These are phyloP conservation scores for Cryptosporidium bovis DNA, from an alignment of 169 alveolate species.

Conservation along the genomic window DNA sequence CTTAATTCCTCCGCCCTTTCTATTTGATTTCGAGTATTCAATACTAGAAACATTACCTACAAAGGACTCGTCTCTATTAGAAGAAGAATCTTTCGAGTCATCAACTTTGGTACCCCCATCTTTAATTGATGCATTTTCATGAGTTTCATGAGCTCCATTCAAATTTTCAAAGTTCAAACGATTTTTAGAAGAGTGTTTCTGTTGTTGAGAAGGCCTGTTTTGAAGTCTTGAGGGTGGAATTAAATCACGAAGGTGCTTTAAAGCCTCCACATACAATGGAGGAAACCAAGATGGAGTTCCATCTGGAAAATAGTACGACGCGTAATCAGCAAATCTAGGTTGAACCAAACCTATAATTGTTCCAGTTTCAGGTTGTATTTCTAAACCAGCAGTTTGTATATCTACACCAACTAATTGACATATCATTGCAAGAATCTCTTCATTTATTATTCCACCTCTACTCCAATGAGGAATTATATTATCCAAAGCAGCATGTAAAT, in stretches of 20 bases:
- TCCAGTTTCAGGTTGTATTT: slow-evolving; percentile 73
- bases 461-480: slow-evolving; percentile 75
- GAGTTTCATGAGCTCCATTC: neutral
- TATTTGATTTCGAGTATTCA: too few species aligned
- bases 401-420: slow-evolving; percentile 73
- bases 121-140: neutral
- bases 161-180: neutral
- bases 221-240: slow-evolving; percentile 71
- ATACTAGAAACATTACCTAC: too few species aligned
- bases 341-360: slow-evolving; percentile 67
- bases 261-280: slow-evolving; percentile 70
- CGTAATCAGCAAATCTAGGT: slow-evolving; percentile 75
- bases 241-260: slow-evolving; percentile 43
- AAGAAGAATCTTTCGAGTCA: too few species aligned
- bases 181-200: slow-evolving; percentile 10
- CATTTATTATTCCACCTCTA: slow-evolving; percentile 55
- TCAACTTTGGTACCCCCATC: neutral
- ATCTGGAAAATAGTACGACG: slow-evolving; percentile 68
- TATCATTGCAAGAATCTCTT: slow-evolving; percentile 71
- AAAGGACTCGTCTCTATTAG: too few species aligned
- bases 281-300: slow-evolving; percentile 75
- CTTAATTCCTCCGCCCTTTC: too few species aligned
- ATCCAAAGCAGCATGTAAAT: slow-evolving; percentile 65
- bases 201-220: slow-evolving; percentile 18
- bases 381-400: slow-evolving; percentile 66